Conservation (phyloP, 2,329 filamentous ascomycete genomes). For the Lachnum nothofagi region DNA sequence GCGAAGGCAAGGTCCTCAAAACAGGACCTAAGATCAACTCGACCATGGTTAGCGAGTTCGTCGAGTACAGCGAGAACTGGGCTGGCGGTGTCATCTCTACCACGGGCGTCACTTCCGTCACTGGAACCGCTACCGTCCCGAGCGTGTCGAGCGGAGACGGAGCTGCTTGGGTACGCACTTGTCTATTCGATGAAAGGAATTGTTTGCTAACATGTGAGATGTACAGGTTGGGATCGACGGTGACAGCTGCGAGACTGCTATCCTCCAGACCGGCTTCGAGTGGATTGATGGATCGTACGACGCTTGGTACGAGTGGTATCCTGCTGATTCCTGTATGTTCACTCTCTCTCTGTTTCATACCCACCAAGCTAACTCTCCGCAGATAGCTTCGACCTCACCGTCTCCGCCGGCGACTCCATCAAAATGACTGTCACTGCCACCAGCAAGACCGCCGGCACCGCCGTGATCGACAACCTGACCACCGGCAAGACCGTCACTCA, state of each 20-base stretch:
- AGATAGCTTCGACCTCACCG: slow-evolving; percentile 37
- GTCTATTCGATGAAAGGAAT: too few relatives aligned
- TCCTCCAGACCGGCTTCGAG: slow-evolving; percentile 54
- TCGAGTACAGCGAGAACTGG: slow-evolving; percentile 54
- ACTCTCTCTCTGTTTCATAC: too few relatives aligned
- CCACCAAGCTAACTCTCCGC: too few relatives aligned
- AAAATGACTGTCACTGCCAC: slow-evolving; percentile 37
- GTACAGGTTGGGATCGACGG: slow-evolving; percentile 61
- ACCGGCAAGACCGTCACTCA: slow-evolving; percentile 42
- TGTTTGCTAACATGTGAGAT: too few relatives aligned
- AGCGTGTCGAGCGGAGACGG: too few relatives aligned
- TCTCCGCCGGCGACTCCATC: slow-evolving; percentile 43
- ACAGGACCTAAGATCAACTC: slow-evolving; percentile 31
- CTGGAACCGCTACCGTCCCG: slow-evolving; percentile 43
- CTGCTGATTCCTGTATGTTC: slow-evolving; percentile 52
- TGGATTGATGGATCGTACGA: slow-evolving; percentile 48
- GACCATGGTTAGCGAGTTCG: slow-evolving; percentile 38
- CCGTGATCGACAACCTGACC: slow-evolving; percentile 41
- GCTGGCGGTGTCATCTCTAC: slow-evolving; percentile 51
- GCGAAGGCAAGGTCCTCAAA: slow-evolving; percentile 23
- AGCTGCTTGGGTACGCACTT: too few relatives aligned
- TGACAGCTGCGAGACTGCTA: slow-evolving; percentile 49
- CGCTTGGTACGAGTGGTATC: slow-evolving; percentile 60
- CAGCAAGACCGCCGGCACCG: slow-evolving; percentile 41
- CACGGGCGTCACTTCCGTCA: slow-evolving; percentile 48